Evolutionary conservation across 1,284 basidiomycete species (phyloP).

Genomic region (Rhodotorula sp.): DNA sequence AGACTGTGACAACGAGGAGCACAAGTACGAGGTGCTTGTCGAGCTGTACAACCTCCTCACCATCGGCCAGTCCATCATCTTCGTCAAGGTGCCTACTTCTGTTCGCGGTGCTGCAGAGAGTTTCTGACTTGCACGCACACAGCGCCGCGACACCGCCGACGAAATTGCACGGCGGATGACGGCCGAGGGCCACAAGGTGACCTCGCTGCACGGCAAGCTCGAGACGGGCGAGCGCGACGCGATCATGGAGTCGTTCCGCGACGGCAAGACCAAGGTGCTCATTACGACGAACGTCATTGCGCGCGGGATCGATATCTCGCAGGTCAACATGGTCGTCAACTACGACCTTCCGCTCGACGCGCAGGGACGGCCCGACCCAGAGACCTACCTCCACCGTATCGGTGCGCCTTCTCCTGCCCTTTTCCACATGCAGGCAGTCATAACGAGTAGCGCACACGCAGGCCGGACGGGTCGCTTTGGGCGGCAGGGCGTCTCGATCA

Average conservation of each 20-base stretch:
- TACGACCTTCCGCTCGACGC: constrained; percentile 89
- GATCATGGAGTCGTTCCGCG: constrained; percentile 92
- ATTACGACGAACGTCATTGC: constrained; percentile 99
- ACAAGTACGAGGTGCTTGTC: constrained; percentile 95
- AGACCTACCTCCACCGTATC: constrained; percentile 98
- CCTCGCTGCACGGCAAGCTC: constrained; percentile 93
- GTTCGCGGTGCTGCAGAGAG: neutral
- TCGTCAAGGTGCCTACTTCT: constrained; percentile 72
- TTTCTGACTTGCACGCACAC: constrained; percentile 16
- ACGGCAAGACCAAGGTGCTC: constrained; percentile 93
- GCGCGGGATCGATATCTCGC: constrained; percentile 96
- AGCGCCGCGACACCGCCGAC: constrained; percentile 91
- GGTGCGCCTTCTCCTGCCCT: constrained; percentile 59
- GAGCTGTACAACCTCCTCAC: constrained; percentile 87
- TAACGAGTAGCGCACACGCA: constrained; percentile 48
- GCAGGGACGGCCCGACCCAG: constrained; percentile 72
- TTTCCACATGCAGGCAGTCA: neutral
- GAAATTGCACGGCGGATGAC: constrained; percentile 88
- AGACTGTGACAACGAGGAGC: constrained; percentile 65
- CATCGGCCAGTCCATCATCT: constrained; percentile 96
- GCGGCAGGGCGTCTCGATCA: constrained; percentile 92
- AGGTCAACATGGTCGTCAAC: constrained; percentile 93
- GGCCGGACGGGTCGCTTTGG: constrained; percentile 94
- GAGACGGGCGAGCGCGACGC: constrained; percentile 83
- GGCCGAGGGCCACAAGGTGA: constrained; percentile 91